Evolutionary conservation across 345 rosid genomes (phyloP).

Genomic region (Brassica juncea): DNA sequence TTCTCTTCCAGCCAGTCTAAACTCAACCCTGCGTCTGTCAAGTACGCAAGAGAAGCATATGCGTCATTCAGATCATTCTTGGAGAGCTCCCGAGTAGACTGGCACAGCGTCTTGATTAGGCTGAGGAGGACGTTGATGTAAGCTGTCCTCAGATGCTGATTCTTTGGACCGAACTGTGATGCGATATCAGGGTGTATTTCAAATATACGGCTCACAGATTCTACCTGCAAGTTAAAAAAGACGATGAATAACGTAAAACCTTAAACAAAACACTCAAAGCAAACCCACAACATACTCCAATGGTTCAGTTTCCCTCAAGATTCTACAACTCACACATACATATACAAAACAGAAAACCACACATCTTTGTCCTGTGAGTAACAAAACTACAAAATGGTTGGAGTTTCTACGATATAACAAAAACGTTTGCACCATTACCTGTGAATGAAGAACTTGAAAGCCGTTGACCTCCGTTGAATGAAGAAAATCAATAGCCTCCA

Average conservation of each 20-base stretch:
- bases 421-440: not conserved
- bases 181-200: not conserved
- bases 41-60: not conserved
- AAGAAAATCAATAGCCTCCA: not conserved
- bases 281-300: too few relatives aligned
- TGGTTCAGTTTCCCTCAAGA: too few relatives aligned
- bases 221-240: not conserved
- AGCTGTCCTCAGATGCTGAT: not conserved
- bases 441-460: slow-evolving; percentile 12
- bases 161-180: not conserved
- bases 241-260: not conserved
- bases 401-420: too few relatives aligned
- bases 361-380: not conserved
- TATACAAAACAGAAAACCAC: not conserved
- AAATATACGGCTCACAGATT: not conserved
- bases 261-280: too few relatives aligned
- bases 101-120: not conserved
- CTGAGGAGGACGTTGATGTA: not conserved
- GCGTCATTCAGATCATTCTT: not conserved
- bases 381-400: too few relatives aligned
- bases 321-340: too few relatives aligned
- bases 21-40: not conserved
- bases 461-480: slow-evolving; percentile 4
- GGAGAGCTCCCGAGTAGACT: not conserved
- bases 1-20: not conserved